A percentile compares a stretch with the other conserved stretches of the same genome.
Evolutionary conservation across 495 filamentous ascomycete species (phyloP).

Genomic region (Aspergillus nidulans): DNA sequence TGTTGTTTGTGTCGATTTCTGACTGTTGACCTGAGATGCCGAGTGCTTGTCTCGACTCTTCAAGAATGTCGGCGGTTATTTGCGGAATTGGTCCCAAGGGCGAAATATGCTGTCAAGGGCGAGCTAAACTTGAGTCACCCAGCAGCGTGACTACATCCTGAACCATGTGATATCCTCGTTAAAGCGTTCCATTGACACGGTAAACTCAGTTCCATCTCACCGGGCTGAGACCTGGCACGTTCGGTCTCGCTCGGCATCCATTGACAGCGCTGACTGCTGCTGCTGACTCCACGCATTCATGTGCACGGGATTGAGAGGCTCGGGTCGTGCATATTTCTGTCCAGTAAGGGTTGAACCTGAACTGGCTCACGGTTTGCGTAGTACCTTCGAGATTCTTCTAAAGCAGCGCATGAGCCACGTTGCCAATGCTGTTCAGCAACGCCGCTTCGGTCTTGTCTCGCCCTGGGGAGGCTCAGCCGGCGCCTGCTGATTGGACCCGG

Average conservation of each 20-base stretch:
- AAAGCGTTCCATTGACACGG: not conserved
- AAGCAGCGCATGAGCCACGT: not conserved
- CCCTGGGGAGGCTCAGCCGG: not conserved
- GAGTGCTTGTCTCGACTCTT: not conserved
- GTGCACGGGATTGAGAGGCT: not conserved
- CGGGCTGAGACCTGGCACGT: not conserved
- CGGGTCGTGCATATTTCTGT: too few species aligned
- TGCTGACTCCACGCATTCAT: not conserved
- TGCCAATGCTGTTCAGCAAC: not conserved
- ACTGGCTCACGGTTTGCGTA: not conserved
- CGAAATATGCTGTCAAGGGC: too few species aligned
- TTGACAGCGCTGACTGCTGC: not conserved
- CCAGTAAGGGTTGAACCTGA: not conserved
- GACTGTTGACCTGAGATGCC: not conserved
- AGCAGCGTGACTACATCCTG: not conserved
- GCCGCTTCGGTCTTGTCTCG: conserved; percentile 3
- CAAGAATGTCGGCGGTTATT: not conserved
- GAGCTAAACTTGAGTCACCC: not conserved
- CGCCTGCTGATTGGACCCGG: not conserved
- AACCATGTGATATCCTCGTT: not conserved
- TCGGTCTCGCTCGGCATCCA: not conserved
- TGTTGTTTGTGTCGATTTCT: not conserved
- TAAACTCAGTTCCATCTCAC: not conserved
- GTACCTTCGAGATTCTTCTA: not conserved
- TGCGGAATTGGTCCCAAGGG: not conserved